A percentile compares a stretch with the other conserved stretches of the same genome.
phyloP scores from a whole-genome alignment of 179 eudicot genomes.

The Beta corolliflora region DNA sequence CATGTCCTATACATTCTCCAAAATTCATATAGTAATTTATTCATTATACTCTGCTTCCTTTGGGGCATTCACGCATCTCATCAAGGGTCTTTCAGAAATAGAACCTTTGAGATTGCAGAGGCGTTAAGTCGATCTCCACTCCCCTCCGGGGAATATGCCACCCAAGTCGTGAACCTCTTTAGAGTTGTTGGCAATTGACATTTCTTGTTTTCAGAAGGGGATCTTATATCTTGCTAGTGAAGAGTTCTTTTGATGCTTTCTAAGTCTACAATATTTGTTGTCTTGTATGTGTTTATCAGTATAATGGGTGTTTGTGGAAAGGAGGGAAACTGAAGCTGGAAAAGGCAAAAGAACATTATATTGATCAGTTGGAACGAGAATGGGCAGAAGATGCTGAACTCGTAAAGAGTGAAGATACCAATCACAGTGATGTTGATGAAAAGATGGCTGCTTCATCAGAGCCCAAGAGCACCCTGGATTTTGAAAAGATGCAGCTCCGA shows the following conservation, averaged over 20 bases:
- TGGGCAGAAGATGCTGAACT: conserved; percentile 74
- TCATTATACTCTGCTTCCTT: not conserved
- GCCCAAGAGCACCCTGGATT: conserved; percentile 42
- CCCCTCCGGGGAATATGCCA: no score
- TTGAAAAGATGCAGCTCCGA: conserved; percentile 49
- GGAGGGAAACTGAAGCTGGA: conserved; percentile 91
- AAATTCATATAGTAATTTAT: not conserved
- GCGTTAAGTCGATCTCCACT: no score
- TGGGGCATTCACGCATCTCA: not conserved
- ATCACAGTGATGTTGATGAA: conserved; percentile 35
- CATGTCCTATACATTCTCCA: not conserved
- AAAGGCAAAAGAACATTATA: conserved; percentile 86
- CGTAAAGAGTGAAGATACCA: conserved; percentile 22
- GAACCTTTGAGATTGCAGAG: not conserved
- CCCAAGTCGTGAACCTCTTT: not conserved
- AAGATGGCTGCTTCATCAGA: conserved; percentile 33
- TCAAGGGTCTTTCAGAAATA: not conserved
- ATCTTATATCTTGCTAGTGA: not conserved
- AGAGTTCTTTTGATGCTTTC: not conserved
- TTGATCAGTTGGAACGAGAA: conserved; percentile 64
- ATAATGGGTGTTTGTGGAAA: conserved; percentile 97
- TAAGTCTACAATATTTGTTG: not conserved
- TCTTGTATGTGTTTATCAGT: conserved; percentile 47
- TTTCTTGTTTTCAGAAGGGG: not conserved
- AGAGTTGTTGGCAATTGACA: no score